Evolutionary conservation across 805 yeast species (phyloP).

Genomic region (Spathaspora hagerdaliae): DNA sequence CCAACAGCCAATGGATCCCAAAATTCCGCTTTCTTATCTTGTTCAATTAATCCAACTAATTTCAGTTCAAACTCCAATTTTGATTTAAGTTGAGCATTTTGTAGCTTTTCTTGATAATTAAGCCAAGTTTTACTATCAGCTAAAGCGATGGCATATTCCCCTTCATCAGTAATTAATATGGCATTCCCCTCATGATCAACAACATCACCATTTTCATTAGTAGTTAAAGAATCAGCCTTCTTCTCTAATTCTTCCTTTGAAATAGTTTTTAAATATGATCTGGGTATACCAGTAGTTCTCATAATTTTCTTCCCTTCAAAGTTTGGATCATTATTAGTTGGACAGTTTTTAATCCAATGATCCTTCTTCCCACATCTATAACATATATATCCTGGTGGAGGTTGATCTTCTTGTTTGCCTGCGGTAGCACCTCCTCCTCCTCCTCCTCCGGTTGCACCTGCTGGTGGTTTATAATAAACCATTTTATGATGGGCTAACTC

Average conservation of each 20-base stretch:
- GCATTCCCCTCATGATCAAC: constrained; percentile 47
- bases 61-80: constrained; percentile 49
- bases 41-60: constrained; percentile 24
- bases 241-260: constrained; percentile 66
- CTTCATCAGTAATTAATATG: constrained; percentile 88
- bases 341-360: constrained; percentile 96
- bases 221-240: constrained; percentile 32
- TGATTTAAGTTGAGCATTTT: constrained; percentile 42
- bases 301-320: constrained; percentile 90
- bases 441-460: constrained; percentile 17
- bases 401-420: constrained; percentile 57
- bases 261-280: constrained; percentile 81
- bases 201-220: constrained; percentile 41
- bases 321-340: constrained; percentile 86
- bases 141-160: constrained; percentile 92
- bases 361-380: constrained; percentile 91
- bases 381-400: constrained; percentile 95
- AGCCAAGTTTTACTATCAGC: constrained; percentile 94
- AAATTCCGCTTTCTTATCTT: constrained; percentile 38
- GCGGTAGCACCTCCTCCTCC: constrained; percentile 11
- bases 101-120: constrained; percentile 69
- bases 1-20: constrained; percentile 55
- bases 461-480: constrained; percentile 50
- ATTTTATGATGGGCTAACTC: constrained; percentile 83
- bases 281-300: constrained; percentile 96